Evolutionary conservation across 192 early-diverging fungal species (phyloP).

Genomic region (Cladochytrium replicatum): DNA sequence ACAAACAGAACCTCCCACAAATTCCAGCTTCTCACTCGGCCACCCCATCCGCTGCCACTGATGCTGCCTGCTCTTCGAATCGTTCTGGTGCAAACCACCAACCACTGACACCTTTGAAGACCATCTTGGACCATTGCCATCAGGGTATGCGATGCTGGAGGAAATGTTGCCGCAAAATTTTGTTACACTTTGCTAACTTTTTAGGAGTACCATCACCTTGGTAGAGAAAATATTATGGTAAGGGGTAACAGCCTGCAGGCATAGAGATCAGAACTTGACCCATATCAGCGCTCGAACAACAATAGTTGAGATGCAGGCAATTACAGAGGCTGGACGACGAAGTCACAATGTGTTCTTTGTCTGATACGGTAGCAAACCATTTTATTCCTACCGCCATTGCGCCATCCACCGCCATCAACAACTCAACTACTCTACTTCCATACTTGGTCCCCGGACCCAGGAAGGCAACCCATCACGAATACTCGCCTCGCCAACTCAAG

Average conservation of each 20-base stretch:
- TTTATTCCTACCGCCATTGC: no score
- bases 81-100: slow-evolving; percentile 2
- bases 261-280: slow-evolving; percentile 95
- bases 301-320: slow-evolving; percentile 1
- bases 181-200: slow-evolving; percentile 14
- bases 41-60: background rate
- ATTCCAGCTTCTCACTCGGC: no score
- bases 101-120: slow-evolving; percentile 45
- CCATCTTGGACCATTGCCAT: slow-evolving; percentile 40
- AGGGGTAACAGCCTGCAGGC: no score
- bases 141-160: slow-evolving; percentile 11
- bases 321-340: slow-evolving; percentile 64
- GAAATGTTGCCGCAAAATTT: no score
- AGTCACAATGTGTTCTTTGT: slow-evolving; percentile 73
- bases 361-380: slow-evolving; percentile 47
- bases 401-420: slow-evolving; percentile 2
- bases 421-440: slow-evolving; percentile 18
- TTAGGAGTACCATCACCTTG: slow-evolving; percentile 76
- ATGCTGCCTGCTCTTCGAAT: background rate
- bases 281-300: slow-evolving; percentile 50
- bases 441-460: no score
- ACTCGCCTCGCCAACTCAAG: slow-evolving; percentile 1
- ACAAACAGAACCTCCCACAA: no score
- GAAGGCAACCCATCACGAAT: slow-evolving; percentile 35
- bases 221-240: slow-evolving; percentile 92